Percentiles rank a stretch among this genome's conserved stretches.
Conservation (phyloP, 768 basidiomycete genomes). For the Phylloporus sp. region DNA sequence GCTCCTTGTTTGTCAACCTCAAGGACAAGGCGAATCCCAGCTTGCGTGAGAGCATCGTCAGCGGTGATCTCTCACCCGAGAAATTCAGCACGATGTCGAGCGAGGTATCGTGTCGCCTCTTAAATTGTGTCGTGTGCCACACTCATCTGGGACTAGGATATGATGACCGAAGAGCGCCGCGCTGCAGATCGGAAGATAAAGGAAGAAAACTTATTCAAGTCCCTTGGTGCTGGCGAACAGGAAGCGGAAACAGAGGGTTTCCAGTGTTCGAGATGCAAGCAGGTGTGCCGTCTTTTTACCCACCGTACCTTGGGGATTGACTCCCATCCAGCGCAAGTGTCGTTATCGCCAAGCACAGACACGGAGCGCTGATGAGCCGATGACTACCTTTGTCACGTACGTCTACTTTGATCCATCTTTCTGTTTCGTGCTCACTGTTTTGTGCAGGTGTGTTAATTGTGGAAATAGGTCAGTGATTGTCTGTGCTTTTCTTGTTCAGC, state of each 20-base stretch:
- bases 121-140: neutral
- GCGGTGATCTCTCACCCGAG: conserved; percentile 68
- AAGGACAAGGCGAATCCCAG: conserved; percentile 94
- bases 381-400: conserved; percentile 95
- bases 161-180: conserved; percentile 92
- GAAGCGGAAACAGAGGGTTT: conserved; percentile 97
- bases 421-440: neutral
- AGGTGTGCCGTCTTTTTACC: conserved; percentile 41
- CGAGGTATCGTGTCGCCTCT: conserved; percentile 44
- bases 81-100: conserved; percentile 79
- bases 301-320: neutral
- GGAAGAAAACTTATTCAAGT: conserved; percentile 85
- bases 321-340: conserved; percentile 61
- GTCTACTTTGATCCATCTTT: conserved; percentile 18
- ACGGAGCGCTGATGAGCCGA: conserved; percentile 95
- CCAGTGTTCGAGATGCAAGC: conserved; percentile 94
- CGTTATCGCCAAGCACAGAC: conserved; percentile 96
- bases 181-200: conserved; percentile 78
- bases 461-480: conserved; percentile 47
- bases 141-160: conserved; percentile 54
- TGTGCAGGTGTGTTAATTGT: conserved; percentile 59
- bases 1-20: conserved; percentile 86
- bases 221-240: conserved; percentile 83
- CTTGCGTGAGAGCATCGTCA: conserved; percentile 79
- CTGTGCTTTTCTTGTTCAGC: neutral